Percentiles rank a stretch among this genome's conserved stretches.
Conservation (phyloP, 306 rosid genomes). For the Ammopiptanthus mongolicus region DNA sequence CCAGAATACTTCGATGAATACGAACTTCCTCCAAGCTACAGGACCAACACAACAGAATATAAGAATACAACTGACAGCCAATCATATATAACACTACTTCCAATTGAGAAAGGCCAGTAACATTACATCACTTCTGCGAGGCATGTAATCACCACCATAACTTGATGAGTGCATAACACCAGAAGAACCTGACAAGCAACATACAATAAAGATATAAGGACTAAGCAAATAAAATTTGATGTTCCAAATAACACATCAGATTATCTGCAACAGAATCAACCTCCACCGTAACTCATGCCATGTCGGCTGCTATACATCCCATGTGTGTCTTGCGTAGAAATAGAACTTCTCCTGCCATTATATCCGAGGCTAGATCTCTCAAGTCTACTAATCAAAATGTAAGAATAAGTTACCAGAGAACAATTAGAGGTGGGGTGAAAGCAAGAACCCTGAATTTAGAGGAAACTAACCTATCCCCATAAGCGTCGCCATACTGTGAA, state of each 20-base stretch:
- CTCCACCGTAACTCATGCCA: constrained; percentile 55
- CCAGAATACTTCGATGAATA: constrained; percentile 75
- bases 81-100: not conserved
- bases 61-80: not conserved
- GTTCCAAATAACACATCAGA: not conserved
- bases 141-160: constrained; percentile 65
- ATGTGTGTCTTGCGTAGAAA: constrained; percentile 63
- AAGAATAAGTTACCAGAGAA: not conserved
- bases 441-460: not conserved
- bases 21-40: constrained; percentile 75
- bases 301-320: constrained; percentile 72
- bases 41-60: not conserved
- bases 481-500: constrained; percentile 76
- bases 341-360: constrained; percentile 62
- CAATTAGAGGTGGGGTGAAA: not conserved
- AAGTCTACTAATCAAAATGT: constrained; percentile 41
- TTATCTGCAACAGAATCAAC: constrained; percentile 30
- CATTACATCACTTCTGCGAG: constrained; percentile 89
- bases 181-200: constrained; percentile 58
- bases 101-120: constrained; percentile 2
- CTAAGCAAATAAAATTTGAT: not conserved
- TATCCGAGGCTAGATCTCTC: constrained; percentile 75
- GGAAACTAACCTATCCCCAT: constrained; percentile 68
- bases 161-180: constrained; percentile 81
- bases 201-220: not conserved